A percentile compares a stretch with the other conserved stretches of the same genome.
These are phyloP conservation scores for Corynascus novoguineensis DNA, from an alignment of 495 filamentous ascomycete species.

Conservation along the genomic window DNA sequence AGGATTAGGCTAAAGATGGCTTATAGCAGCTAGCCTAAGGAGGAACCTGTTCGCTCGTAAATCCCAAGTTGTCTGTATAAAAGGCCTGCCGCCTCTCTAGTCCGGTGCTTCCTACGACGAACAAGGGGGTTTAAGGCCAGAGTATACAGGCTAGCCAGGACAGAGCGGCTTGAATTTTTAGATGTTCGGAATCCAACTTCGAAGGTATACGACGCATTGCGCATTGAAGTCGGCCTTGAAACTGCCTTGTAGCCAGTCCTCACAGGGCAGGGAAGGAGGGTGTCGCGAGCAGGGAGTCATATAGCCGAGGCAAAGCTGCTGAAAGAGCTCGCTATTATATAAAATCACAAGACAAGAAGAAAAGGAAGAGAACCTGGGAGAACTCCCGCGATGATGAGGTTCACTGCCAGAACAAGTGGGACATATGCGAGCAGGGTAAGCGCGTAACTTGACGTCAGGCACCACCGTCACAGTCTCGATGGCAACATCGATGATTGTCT, in stretches of 20 bases:
- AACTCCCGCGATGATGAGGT: no score
- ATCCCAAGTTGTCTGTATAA: constrained; percentile 12
- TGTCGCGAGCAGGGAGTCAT: no score
- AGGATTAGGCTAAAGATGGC: constrained; percentile 11
- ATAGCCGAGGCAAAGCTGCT: no score
- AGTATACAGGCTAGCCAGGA: not conserved
- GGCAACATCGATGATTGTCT: no score
- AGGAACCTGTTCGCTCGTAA: constrained; percentile 13
- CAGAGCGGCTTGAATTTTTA: constrained; percentile 8
- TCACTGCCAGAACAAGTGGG: no score
- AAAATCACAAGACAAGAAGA: no score
- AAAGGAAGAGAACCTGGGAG: no score
- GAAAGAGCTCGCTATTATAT: no score
- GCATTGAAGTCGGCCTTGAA: constrained; percentile 7
- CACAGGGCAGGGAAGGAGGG: not conserved
- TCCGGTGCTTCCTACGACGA: constrained; percentile 10
- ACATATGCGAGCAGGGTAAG: no score
- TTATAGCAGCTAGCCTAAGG: constrained; percentile 5
- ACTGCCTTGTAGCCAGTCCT: constrained; percentile 13
- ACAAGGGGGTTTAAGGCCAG: not conserved
- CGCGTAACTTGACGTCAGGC: no score
- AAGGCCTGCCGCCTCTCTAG: constrained; percentile 17
- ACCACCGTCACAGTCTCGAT: no score
- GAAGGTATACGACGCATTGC: constrained; percentile 8
- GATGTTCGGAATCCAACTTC: constrained; percentile 13